These are phyloP conservation scores for Suillus americanus DNA, from an alignment of 768 basidiomycete genomes.

Conservation along the genomic window DNA sequence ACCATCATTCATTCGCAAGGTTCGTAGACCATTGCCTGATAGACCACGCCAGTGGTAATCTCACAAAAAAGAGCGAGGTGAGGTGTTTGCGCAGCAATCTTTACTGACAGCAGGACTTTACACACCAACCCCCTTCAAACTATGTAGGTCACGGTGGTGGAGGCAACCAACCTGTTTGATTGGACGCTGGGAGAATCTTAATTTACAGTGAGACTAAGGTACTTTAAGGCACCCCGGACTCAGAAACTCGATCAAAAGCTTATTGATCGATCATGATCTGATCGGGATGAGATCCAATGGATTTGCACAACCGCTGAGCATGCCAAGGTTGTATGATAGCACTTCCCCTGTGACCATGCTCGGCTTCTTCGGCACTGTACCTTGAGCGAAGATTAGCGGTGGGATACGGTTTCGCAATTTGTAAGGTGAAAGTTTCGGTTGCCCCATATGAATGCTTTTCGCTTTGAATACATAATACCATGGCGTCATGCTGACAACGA, in stretches of 20 bases:
- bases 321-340: neutral
- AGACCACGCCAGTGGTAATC: too few relatives aligned
- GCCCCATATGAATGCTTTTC: neutral
- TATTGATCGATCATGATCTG: slow-evolving; percentile 7
- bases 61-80: neutral
- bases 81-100: neutral
- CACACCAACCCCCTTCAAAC: neutral
- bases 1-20: neutral
- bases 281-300: neutral
- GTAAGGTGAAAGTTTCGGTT: neutral
- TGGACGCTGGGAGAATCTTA: slow-evolving; percentile 3
- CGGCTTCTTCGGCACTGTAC: neutral
- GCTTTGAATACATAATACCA: neutral
- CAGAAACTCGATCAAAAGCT: slow-evolving; percentile 5
- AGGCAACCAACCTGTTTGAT: neutral
- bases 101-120: neutral
- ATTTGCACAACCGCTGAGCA: neutral
- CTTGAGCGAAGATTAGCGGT: neutral
- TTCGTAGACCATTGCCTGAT: neutral
- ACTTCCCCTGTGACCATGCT: neutral
- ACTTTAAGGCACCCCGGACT: slow-evolving; percentile 1
- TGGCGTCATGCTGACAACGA: neutral
- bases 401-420: neutral
- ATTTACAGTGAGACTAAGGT: slow-evolving; percentile 3
- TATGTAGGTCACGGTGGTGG: neutral